Evolutionary conservation across 768 basidiomycete genomes (phyloP).

Genomic region (Sistotremastrum niveocremeum): DNA sequence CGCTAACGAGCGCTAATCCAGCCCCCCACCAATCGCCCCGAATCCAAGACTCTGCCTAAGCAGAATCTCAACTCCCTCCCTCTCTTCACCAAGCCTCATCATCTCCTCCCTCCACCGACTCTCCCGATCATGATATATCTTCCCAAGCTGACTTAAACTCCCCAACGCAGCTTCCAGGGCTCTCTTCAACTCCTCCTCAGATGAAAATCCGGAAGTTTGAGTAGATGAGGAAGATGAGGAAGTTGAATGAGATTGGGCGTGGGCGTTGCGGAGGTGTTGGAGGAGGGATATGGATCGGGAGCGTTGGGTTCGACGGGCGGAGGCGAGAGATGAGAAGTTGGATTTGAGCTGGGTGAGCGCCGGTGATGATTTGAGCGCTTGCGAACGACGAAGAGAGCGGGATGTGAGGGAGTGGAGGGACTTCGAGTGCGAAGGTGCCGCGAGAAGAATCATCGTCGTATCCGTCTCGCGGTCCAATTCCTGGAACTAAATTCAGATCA

Average conservation of each 20-base stretch:
- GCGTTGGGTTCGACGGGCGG: conserved; percentile 36
- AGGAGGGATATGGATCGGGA: conserved; percentile 36
- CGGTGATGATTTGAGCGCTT: conserved; percentile 29
- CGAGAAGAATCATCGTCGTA: conserved; percentile 59
- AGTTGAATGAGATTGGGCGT: not conserved
- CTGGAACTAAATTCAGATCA: conserved; percentile 41
- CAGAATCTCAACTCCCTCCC: conserved; percentile 52
- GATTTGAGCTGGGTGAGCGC: conserved; percentile 39
- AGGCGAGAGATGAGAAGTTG: conserved; percentile 46
- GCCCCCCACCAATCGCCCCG: conserved; percentile 2
- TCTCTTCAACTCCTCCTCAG: conserved; percentile 50
- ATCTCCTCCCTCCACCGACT: conserved; percentile 62
- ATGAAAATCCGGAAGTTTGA: not conserved
- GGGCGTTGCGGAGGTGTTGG: conserved; percentile 20
- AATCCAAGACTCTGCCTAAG: conserved; percentile 49
- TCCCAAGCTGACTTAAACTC: conserved; percentile 47
- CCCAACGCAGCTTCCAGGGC: conserved; percentile 56
- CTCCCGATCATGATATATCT: conserved; percentile 57
- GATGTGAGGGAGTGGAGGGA: conserved; percentile 54
- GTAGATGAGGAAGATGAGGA: not conserved
- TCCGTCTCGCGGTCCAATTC: conserved; percentile 70
- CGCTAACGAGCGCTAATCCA: too few relatives aligned
- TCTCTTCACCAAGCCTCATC: conserved; percentile 47
- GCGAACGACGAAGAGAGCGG: conserved; percentile 51
- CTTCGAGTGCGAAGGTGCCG: conserved; percentile 59